Conservation (phyloP, 441 rosid species). For the Brassica hybrid region DNA sequence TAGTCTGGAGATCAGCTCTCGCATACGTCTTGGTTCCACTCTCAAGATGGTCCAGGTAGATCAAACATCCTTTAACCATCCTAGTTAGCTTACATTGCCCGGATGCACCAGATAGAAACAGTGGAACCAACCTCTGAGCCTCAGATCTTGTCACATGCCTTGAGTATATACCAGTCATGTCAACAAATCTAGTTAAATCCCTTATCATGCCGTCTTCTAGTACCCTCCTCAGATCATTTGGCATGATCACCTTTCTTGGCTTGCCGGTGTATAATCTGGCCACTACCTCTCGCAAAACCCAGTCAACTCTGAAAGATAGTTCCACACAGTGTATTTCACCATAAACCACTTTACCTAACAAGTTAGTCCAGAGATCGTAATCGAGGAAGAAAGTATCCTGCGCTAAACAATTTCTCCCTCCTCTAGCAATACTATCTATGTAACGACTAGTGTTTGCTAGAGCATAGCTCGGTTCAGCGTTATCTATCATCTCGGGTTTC, state of each 20-base stretch:
- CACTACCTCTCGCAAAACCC: constrained; percentile 1
- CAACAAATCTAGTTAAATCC: background rate
- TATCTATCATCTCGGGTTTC: background rate
- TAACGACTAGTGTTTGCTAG: background rate
- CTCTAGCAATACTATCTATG: background rate
- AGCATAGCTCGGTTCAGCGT: background rate
- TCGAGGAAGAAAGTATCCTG: background rate
- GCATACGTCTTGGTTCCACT: too few species aligned
- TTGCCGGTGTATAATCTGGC: constrained; percentile 7
- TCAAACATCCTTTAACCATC: too few species aligned
- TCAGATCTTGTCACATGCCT: background rate
- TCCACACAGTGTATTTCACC: background rate
- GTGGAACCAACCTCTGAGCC: too few species aligned
- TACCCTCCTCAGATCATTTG: background rate
- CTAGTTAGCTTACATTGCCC: too few species aligned
- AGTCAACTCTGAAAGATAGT: constrained; percentile 1
- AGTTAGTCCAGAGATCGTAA: background rate
- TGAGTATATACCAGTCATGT: background rate
- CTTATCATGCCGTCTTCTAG: background rate
- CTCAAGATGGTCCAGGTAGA: too few species aligned
- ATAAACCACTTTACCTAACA: background rate
- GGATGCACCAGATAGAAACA: too few species aligned
- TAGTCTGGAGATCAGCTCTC: background rate
- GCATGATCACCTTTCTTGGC: background rate
- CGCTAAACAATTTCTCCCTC: background rate